Evolutionary conservation across 2,329 filamentous ascomycete genomes (phyloP), one percentile per base, ranked within the genome.

Genomic region (Nemania serpens): DNA sequence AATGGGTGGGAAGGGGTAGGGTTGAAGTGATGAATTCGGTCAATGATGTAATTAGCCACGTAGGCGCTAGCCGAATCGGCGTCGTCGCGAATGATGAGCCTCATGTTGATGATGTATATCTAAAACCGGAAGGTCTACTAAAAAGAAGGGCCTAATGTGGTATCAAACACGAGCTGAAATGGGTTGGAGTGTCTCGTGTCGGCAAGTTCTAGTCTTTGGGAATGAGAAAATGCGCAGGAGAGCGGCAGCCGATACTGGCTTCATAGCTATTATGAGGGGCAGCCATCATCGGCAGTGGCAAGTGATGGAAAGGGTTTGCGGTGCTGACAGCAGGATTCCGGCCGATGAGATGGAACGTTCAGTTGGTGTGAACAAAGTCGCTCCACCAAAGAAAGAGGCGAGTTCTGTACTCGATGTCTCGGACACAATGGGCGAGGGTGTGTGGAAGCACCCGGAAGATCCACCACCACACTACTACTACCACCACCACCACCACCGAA

Each of bases 11-110:
- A 79, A 49, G 88, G 79, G 5, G 89, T 90, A 39, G 91, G 91
- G 50, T 84, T 83, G 77, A 92, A 95, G 62, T 85, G 79, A 70
- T 89, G 90, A 81, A 95, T 94, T 68, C 91, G 88, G 69, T 90
- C 88, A 76, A 93, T 86, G 69, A 95, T 89, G 77, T 94, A 93
- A 75, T 91, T 88, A 63, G 91, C 90, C 67, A 93, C 89, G 75
- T 93, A 93, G 69, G 82, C 81, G 71, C 90, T 91, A 58, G 89
- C 89, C 64, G 83, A 79, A 56, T 82, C 76, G 68, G 88, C 82
- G 71, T 91, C 83, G 75, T 93, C 88, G 74, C 90, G 85, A 73
- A 95, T 90, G 76, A 95, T 93, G 72, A 95, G 85, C 79, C 91
- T 88, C 91, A 91, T 95, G 69, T 69, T 79, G 74, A 62, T 58